Evolutionary conservation across 2,329 filamentous ascomycete genomes (phyloP), one percentile per base, ranked within the genome.

Genomic region (Colletotrichum sansevieriae): DNA sequence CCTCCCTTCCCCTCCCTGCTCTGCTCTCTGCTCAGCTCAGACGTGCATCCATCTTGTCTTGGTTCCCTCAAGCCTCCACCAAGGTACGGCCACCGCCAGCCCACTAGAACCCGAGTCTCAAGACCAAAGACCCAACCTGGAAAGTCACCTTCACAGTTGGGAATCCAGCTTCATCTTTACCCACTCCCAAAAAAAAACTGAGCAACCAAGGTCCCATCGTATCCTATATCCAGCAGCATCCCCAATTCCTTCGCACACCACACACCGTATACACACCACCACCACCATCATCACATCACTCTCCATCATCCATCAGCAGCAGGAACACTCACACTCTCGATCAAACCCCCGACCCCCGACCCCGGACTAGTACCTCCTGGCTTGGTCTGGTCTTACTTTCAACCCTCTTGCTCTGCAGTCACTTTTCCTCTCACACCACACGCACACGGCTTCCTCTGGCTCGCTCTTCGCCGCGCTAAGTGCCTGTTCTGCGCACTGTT

Each of bases 401-500:
- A 9, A 10, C 55, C 25, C 37, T 39, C 37, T 39, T 46, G 43
- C n/a, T 46, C 15, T 46, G 9, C 43, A 46, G 15, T 55, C 35
- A 39, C n/a, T 54, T 37, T 51, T 37, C 35, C 49, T 39, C 52
- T 15, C 47, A 29, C 47, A 44, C 59, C 41, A 37, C 43, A 12
- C 39, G 1, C 39, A 25, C 52, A 43, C 29, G n/a, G 15, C 33
- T 41, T 39, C 25, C 11, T n/a, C 54, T 52, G 20, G 15, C 13
- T 35, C 15, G 22, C 49, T 29, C 22, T 29, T 33, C 13, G 29
- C 65, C 15, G 20, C 65, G 55, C 47, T 60, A 65, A 15, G 22
- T 49, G 55, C 55, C 47, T 37, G 57, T 43, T 52, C 65, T 58
- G 60, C 44, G 35, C 60, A 52, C 52, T 68, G 58, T 64, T 37